A percentile compares a stretch with the other conserved stretches of the same genome.
Evolutionary conservation across 129 eudicot genomes (phyloP).

Genomic region (Helianthus tuberosus): DNA sequence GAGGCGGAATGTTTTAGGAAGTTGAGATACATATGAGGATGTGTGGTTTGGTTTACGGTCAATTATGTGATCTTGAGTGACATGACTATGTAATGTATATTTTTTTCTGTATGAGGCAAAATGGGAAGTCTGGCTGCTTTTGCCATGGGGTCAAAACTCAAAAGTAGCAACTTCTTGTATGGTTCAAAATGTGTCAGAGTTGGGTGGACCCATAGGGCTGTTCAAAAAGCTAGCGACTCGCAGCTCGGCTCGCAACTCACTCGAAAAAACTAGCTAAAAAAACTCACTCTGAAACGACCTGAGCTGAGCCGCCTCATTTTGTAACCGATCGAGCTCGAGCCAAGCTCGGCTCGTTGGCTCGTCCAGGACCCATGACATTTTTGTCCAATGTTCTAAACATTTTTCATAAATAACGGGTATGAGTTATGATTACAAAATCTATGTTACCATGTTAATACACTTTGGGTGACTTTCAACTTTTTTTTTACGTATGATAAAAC

Average conservation of each 20-base stretch:
- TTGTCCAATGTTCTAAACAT: neutral
- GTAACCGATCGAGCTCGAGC: too few species aligned
- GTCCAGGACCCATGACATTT: neutral
- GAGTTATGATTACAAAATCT: neutral
- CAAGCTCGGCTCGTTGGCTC: too few species aligned
- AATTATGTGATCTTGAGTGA: neutral
- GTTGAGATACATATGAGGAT: neutral
- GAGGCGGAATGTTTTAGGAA: neutral
- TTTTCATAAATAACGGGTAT: neutral
- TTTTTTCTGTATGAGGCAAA: neutral
- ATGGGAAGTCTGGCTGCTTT: neutral
- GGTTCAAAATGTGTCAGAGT: neutral
- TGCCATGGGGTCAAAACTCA: neutral
- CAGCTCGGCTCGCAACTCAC: too few species aligned
- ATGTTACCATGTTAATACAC: neutral
- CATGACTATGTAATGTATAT: neutral
- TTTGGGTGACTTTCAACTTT: neutral
- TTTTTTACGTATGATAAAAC: neutral
- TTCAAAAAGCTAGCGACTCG: too few species aligned
- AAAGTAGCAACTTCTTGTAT: neutral
- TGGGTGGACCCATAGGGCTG: neutral
- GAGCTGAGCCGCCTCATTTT: too few species aligned
- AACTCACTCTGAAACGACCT: too few species aligned
- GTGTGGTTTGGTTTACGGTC: neutral
- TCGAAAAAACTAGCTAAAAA: too few species aligned